Conservation (phyloP, 1,139 yeast species). For the Citeromyces siamensis region DNA sequence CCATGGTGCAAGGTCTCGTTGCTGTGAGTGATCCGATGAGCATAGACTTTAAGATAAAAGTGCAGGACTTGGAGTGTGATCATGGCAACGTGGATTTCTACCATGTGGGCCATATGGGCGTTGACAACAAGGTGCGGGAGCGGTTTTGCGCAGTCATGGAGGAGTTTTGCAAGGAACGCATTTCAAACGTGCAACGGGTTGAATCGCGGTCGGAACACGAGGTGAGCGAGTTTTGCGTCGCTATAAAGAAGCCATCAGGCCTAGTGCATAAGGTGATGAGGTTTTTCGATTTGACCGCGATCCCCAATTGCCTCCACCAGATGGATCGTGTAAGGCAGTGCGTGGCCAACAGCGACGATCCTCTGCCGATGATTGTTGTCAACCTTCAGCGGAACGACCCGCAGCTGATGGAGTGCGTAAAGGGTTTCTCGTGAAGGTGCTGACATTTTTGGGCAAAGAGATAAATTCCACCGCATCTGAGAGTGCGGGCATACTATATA, state of each 20-base stretch:
- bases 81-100: neutral
- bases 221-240: neutral
- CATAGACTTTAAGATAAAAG: neutral
- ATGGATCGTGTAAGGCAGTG: neutral
- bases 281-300: neutral
- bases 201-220: no score
- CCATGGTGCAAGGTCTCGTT: neutral
- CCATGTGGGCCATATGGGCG: neutral
- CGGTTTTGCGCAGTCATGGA: neutral
- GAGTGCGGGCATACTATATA: no score
- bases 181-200: no score
- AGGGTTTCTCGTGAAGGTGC: no score
- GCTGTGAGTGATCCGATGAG: neutral
- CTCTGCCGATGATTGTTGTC: neutral
- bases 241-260: neutral
- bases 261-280: neutral
- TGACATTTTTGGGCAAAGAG: neutral
- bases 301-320: neutral
- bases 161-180: neutral
- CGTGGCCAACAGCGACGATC: neutral
- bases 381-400: neutral
- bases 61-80: neutral
- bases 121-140: constrained; percentile 1
- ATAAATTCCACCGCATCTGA: neutral
- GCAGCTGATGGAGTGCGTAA: constrained; percentile 1